Conservation (phyloP, 495 filamentous ascomycete genomes). For the Lasiosphaeriaceae sp. region DNA sequence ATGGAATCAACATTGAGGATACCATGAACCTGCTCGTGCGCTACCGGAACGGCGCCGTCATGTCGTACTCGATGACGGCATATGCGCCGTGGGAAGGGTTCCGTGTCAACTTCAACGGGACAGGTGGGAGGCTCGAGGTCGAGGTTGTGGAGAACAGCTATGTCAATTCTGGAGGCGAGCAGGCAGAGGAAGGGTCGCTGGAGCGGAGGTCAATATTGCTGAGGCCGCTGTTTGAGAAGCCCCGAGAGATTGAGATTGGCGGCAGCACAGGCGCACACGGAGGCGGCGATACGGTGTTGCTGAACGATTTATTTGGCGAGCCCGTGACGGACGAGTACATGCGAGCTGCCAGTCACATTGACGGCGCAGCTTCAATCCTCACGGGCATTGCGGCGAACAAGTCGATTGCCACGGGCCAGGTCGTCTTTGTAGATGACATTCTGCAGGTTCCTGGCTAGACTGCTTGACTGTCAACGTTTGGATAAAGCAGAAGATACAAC, state of each 20-base stretch:
- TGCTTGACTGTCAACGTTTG: neutral
- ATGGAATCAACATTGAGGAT: constrained; percentile 58
- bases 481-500: too few species aligned
- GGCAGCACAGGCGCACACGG: constrained; percentile 40
- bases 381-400: constrained; percentile 56
- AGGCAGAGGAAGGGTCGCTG: constrained; percentile 39
- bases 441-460: constrained; percentile 26
- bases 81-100: constrained; percentile 50
- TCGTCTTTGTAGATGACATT: constrained; percentile 45
- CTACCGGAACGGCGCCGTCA: constrained; percentile 49
- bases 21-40: constrained; percentile 56
- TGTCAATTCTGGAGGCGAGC: constrained; percentile 45
- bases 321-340: constrained; percentile 39
- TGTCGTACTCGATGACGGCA: constrained; percentile 45
- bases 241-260: constrained; percentile 38
- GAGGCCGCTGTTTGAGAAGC: constrained; percentile 42
- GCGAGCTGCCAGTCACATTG: constrained; percentile 45
- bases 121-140: constrained; percentile 40
- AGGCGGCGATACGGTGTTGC: constrained; percentile 41
- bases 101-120: constrained; percentile 45
- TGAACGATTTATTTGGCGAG: constrained; percentile 45
- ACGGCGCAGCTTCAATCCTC: constrained; percentile 53
- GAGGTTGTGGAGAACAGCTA: constrained; percentile 49
- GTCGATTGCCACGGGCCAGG: constrained; percentile 51
- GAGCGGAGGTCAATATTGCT: constrained; percentile 35